phyloP scores from a whole-genome alignment of 805 yeast species.

The Candida nonsorbophila region DNA sequence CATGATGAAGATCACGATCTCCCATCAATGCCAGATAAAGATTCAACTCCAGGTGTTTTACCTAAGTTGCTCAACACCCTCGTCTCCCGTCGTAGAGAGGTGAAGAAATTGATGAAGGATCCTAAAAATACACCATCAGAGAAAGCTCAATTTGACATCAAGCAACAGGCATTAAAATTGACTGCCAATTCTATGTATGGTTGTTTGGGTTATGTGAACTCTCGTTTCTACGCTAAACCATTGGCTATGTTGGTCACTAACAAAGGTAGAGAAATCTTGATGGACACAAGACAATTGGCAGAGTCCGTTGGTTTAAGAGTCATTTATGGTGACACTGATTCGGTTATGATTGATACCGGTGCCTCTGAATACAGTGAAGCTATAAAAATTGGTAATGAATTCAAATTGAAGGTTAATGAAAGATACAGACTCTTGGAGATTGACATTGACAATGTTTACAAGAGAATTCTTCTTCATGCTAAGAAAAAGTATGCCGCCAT shows the following conservation, averaged over 20 bases:
- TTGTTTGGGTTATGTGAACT: slow-evolving; percentile 86
- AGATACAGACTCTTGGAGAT: slow-evolving; percentile 83
- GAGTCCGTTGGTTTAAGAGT: slow-evolving; percentile 79
- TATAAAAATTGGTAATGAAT: slow-evolving; percentile 73
- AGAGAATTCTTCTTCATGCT: slow-evolving; percentile 79
- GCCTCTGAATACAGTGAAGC: slow-evolving; percentile 67
- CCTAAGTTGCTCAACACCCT: slow-evolving; percentile 79
- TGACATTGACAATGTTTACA: slow-evolving; percentile 91
- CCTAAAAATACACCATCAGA: slow-evolving; percentile 60
- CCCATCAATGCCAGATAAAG: slow-evolving; percentile 63
- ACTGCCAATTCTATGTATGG: slow-evolving; percentile 99
- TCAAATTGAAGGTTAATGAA: slow-evolving; percentile 82
- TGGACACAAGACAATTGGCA: slow-evolving; percentile 89
- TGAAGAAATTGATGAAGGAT: slow-evolving; percentile 76
- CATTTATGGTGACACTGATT: slow-evolving; percentile 97
- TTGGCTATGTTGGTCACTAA: slow-evolving; percentile 92
- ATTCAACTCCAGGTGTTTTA: slow-evolving; percentile 68
- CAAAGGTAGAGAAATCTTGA: slow-evolving; percentile 91
- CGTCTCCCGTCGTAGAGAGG: slow-evolving; percentile 89
- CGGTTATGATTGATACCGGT: slow-evolving; percentile 96
- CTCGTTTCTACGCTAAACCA: slow-evolving; percentile 94
- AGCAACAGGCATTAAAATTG: slow-evolving; percentile 91
- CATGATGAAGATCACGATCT: slow-evolving; percentile 53
- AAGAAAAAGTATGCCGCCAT: slow-evolving; percentile 97
- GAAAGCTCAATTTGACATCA: slow-evolving; percentile 83